phyloP scores from a whole-genome alignment of 257 asterid genomes.

The Jaltomata sinuosa region DNA sequence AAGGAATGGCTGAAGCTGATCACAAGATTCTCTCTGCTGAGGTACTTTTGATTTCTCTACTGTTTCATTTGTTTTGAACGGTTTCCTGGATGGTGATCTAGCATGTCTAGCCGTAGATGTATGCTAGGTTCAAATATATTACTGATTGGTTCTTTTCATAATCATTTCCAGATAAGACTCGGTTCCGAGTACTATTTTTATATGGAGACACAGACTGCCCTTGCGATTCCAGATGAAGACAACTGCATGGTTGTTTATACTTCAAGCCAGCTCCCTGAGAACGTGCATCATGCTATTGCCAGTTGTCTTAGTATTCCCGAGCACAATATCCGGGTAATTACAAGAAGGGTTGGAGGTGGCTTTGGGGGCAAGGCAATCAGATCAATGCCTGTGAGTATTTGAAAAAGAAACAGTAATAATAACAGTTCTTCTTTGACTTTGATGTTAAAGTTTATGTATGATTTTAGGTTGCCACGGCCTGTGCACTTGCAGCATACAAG shows the following conservation, averaged over 20 bases:
- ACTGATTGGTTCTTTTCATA: neutral
- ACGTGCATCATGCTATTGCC: conserved; percentile 38
- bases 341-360: conserved; percentile 76
- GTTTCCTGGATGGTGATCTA: neutral
- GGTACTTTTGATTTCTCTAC: conserved; percentile 18
- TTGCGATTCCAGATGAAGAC: conserved; percentile 81
- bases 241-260: conserved; percentile 68
- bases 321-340: conserved; percentile 56
- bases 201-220: conserved; percentile 68
- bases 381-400: conserved; percentile 47
- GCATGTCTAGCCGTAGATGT: neutral
- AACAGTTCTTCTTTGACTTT: neutral
- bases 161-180: conserved; percentile 42
- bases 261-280: conserved; percentile 60
- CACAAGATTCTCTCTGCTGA: conserved; percentile 50
- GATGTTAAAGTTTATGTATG: neutral
- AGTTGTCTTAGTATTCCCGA: conserved; percentile 66
- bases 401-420: neutral
- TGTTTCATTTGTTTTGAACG: neutral
- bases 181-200: conserved; percentile 62
- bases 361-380: conserved; percentile 60
- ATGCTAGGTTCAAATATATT: neutral
- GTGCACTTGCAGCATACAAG: conserved; percentile 74
- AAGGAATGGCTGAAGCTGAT: conserved; percentile 77
- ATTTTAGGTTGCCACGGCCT: conserved; percentile 53